These are phyloP conservation scores for Lunasporangiospora selenospora DNA, from an alignment of 192 early-diverging fungal species.

Conservation along the genomic window DNA sequence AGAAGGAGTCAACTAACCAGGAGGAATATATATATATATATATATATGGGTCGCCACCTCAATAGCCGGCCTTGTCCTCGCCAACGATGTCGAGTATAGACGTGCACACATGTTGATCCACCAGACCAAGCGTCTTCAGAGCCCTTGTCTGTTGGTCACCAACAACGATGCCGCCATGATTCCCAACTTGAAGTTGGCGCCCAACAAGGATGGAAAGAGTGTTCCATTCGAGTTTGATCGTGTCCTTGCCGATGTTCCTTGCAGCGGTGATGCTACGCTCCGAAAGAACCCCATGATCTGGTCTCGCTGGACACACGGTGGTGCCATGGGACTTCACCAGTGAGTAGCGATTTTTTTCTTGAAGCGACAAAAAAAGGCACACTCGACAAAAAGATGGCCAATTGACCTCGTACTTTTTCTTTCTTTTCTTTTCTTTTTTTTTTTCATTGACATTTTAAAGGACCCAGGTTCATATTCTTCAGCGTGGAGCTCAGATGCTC, in stretches of 20 bases:
- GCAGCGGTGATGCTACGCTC: conserved; percentile 97
- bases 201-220: conserved; percentile 41
- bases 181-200: conserved; percentile 27
- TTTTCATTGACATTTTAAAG: conserved; percentile 27
- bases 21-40: no score
- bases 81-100: conserved; percentile 95
- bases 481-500: conserved; percentile 85
- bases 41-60: not conserved
- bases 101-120: conserved; percentile 94
- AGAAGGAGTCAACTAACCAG: not conserved
- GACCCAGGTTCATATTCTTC: conserved; percentile 86
- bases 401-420: not conserved
- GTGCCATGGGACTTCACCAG: conserved; percentile 83
- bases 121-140: conserved; percentile 94
- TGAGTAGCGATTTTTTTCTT: no score
- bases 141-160: conserved; percentile 91
- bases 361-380: no score
- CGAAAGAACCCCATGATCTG: conserved; percentile 96
- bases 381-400: conserved; percentile 1
- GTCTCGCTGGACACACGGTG: conserved; percentile 81
- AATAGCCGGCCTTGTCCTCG: conserved; percentile 86
- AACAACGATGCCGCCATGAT: conserved; percentile 89
- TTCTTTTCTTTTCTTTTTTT: not conserved
- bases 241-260: conserved; percentile 97
- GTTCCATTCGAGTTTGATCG: conserved; percentile 89